Percentiles rank a stretch among this genome's conserved stretches.
Evolutionary conservation across 495 filamentous ascomycete genomes (phyloP).

Genomic region (Viridothelium virens): DNA sequence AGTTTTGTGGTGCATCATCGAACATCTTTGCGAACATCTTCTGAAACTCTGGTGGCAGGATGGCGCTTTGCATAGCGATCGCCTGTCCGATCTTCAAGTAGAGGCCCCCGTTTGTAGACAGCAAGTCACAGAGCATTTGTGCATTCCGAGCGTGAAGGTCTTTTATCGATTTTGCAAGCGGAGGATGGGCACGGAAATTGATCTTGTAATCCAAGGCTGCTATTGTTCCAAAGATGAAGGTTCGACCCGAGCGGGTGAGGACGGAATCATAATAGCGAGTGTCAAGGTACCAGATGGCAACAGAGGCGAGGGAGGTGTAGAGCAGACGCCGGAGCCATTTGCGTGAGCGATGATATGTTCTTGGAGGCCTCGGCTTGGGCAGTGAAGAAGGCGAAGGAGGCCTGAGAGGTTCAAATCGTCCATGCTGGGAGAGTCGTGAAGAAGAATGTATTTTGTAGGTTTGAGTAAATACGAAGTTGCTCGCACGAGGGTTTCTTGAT

Average conservation of each 20-base stretch:
- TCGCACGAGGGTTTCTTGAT: not conserved
- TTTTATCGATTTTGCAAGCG: slow-evolving; percentile 55
- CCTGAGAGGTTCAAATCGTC: slow-evolving; percentile 41
- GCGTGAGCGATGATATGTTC: slow-evolving; percentile 54
- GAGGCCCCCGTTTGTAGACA: slow-evolving; percentile 79
- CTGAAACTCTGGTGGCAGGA: slow-evolving; percentile 89
- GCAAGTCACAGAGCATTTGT: slow-evolving; percentile 66
- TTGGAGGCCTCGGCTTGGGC: slow-evolving; percentile 59
- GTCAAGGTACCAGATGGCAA: slow-evolving; percentile 59
- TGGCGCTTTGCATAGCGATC: slow-evolving; percentile 93
- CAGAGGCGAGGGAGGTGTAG: slow-evolving; percentile 52
- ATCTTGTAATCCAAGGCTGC: slow-evolving; percentile 92
- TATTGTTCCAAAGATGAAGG: slow-evolving; percentile 69
- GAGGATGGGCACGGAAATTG: slow-evolving; percentile 79
- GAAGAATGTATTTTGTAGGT: not conserved
- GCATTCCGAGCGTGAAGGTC: slow-evolving; percentile 76
- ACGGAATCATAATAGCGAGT: slow-evolving; percentile 65
- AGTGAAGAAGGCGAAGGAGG: slow-evolving; percentile 77
- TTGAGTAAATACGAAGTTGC: not conserved
- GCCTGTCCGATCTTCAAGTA: slow-evolving; percentile 98
- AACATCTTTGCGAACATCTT: slow-evolving; percentile 95
- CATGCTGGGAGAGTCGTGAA: slow-evolving; percentile 6
- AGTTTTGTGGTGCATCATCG: slow-evolving; percentile 92
- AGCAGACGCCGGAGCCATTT: slow-evolving; percentile 71
- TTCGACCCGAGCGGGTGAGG: slow-evolving; percentile 69